Conservation (phyloP, 2,329 filamentous ascomycete species). For the Lizonia empirigonia region DNA sequence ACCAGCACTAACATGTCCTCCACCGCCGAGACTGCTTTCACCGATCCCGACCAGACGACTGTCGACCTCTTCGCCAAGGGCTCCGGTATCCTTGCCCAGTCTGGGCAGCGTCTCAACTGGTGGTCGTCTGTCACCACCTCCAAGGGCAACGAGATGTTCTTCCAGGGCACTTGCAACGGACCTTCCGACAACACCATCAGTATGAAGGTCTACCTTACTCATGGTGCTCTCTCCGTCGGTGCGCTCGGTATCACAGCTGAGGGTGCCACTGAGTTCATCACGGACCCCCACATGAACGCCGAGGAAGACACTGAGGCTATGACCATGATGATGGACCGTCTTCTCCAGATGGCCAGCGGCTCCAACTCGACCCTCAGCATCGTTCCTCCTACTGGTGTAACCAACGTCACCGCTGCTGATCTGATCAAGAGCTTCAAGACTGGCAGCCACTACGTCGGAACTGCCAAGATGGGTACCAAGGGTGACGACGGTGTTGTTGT, state of each 20-base stretch:
- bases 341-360: constrained; percentile 45
- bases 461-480: constrained; percentile 59
- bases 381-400: constrained; percentile 44
- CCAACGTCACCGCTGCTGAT: constrained; percentile 49
- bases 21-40: constrained; percentile 31
- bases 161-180: constrained; percentile 56
- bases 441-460: constrained; percentile 55
- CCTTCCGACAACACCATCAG: constrained; percentile 42
- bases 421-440: constrained; percentile 42
- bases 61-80: constrained; percentile 43
- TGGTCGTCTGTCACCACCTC: constrained; percentile 54
- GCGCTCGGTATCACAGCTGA: constrained; percentile 53
- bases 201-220: constrained; percentile 62
- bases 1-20: constrained; percentile 29
- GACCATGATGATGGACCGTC: constrained; percentile 55
- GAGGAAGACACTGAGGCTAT: constrained; percentile 48
- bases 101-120: constrained; percentile 56
- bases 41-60: constrained; percentile 36
- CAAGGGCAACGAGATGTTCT: constrained; percentile 47
- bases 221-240: constrained; percentile 65
- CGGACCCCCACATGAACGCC: constrained; percentile 59
- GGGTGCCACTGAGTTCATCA: constrained; percentile 51
- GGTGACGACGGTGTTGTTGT: constrained; percentile 51
- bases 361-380: constrained; percentile 38
- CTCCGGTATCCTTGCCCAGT: constrained; percentile 53